Evolutionary conservation across 768 basidiomycete species (phyloP).

Genomic region (Rhizopogon vesiculosus): DNA sequence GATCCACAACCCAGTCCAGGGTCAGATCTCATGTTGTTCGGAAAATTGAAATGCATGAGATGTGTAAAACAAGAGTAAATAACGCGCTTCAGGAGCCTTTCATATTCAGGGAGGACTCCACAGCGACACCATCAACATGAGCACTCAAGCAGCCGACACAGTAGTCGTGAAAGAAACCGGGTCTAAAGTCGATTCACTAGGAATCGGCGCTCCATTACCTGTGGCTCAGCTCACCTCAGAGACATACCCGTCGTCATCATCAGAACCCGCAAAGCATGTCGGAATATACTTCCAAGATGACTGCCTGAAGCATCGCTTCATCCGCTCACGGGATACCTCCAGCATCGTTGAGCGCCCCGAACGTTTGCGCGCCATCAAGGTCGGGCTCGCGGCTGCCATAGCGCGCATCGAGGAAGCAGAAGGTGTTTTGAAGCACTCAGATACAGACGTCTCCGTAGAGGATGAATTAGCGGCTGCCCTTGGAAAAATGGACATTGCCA

Average conservation of each 20-base stretch:
- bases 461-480: slow-evolving; percentile 46
- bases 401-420: slow-evolving; percentile 55
- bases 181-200: background rate
- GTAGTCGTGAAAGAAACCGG: no score
- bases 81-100: background rate
- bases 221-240: background rate
- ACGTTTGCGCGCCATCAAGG: slow-evolving; percentile 76
- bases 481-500: slow-evolving; percentile 35
- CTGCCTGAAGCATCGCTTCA: slow-evolving; percentile 71
- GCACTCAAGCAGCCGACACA: background rate
- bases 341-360: slow-evolving; percentile 89
- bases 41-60: no score
- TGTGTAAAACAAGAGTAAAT: background rate
- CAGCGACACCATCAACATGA: background rate
- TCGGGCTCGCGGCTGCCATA: slow-evolving; percentile 78
- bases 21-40: no score
- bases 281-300: slow-evolving; percentile 58
- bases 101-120: background rate
- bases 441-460: slow-evolving; percentile 9
- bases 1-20: no score
- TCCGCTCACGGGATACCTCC: slow-evolving; percentile 70
- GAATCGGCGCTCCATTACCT: background rate
- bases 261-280: background rate
- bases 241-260: background rate
- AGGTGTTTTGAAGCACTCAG: background rate